Evolutionary conservation across 163 green algal genomes (phyloP), one percentile per base, ranked within the genome.

Genomic region (Trebouxia gelatinosa): DNA sequence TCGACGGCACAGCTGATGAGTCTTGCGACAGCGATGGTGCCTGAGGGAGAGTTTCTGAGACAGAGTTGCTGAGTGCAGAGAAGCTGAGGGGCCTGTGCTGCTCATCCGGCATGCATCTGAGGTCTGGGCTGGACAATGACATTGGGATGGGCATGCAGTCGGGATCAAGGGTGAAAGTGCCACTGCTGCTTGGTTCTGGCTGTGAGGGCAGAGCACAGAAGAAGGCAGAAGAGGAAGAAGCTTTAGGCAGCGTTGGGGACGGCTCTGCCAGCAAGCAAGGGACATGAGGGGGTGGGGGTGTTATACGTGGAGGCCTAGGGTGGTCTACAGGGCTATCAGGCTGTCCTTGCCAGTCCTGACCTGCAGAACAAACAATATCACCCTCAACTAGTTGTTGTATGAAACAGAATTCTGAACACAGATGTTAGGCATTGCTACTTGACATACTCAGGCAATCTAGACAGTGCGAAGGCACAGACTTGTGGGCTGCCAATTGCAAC

Each of bases 301-400:
- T 72, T 23, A 72, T 72, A n/a, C 64, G 35, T 32, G 64, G 64
- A 6, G 37, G 64, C 21, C 38, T 72, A 37, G 35, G 35, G 23
- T 32, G 37, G 7, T 5, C 26, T 6, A 72, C 0, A 5, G 46
- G 62, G 37, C 50, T 50, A 37, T 35, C n/a, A 37, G 21, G 19
- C 23, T 51, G 37, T n/a, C 64, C 26, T 31, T 72, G 64, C 64
- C 64, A 72, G 19, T 72, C 64, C 2, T 72, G n/a, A 37, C 32
- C 64, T 72, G 64, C 37, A 51, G 4, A 13, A 54, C 43, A 54
- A 54, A 23, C 13, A 13, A 23, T 54, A 54, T 54, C 43, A 13
- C 13, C 43, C 43, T 54, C 43, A 54, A 54, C 43, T 54, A 54
- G 13, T 9, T 23, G 43, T 54, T 9, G 13, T 54, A 54, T 54